Evolutionary conservation across 2,329 filamentous ascomycete species (phyloP), one percentile per base, ranked within the genome.

Genomic region (Arthrobotrys sphaeroides): DNA sequence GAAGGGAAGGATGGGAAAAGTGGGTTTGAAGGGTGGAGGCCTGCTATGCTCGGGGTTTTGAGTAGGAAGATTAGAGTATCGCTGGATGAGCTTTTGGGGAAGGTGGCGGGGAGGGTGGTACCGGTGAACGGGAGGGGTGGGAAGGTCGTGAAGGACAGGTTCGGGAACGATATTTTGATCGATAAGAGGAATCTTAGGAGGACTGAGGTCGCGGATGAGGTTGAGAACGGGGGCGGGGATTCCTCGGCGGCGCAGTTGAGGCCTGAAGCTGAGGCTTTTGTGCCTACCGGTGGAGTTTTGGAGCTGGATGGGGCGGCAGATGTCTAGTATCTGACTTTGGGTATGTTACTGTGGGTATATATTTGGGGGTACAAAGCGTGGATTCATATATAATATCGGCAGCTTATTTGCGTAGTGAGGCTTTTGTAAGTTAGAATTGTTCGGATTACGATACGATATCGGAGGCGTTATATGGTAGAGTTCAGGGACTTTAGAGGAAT

Each of bases 161-260:
- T 74, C 6, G 70, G 70, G 38, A 74, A 74, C 13, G 70, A 74
- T 59, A 24, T 74, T 68, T 2, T 20, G 13, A 28, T 60, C n/a
- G 53, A 53, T 22, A 42, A 6, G 12, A 62, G 33, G 67, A 43
- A 33, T 26, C 16, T 28, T 9, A 36, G 31, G 40, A 18, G 66
- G 42, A 43, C 26, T 12, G 47, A 53, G 13, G 26, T 53, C 20
- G n/a, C n/a, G n/a, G 47, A 33, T 13, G 47, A 33, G 5, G 7
- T 33, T 33, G 2, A 53, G 10, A 36, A 26, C 1, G 16, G 16
- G 31, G 13, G 12, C 13, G 38, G 13, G 2, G 42, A 16, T 61
- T n/a, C 47, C 22, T 53, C 26, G 51, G 38, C 18, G 18, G 9
- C 16, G 6, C n/a, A n/a, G n/a, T 55, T 55, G 49, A 51, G 72